Conservation (phyloP, 768 basidiomycete species). For the Lentinus tigrinus region DNA sequence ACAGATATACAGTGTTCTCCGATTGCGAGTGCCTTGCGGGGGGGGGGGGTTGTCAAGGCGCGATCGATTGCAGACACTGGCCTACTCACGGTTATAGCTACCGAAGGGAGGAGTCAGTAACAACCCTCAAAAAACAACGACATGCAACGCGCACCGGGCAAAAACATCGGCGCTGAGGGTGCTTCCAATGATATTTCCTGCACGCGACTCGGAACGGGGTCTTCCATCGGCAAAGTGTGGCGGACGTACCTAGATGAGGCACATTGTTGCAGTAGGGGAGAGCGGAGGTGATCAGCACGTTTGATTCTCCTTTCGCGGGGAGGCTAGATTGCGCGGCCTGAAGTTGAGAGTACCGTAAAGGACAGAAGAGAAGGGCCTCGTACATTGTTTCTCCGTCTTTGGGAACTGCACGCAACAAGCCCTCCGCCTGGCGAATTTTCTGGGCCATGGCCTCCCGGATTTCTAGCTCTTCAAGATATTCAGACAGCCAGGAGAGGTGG, state of each 20-base stretch:
- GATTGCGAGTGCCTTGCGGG: conserved; percentile 65
- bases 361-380: conserved; percentile 15
- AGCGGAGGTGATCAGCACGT: conserved; percentile 91
- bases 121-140: background rate
- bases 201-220: conserved; percentile 1
- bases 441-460: conserved; percentile 29
- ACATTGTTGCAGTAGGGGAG: conserved; percentile 97
- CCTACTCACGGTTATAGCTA: conserved; percentile 20
- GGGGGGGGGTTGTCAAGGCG: background rate
- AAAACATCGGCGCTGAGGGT: conserved; percentile 97
- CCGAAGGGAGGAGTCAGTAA: background rate
- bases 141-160: conserved; percentile 65
- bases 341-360: background rate
- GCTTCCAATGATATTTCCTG: conserved; percentile 92
- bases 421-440: conserved; percentile 42
- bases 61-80: background rate
- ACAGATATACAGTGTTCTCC: conserved; percentile 90
- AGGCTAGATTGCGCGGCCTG: conserved; percentile 38
- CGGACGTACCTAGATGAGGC: conserved; percentile 79
- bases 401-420: conserved; percentile 42
- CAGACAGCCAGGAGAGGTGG: background rate
- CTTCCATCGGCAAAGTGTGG: conserved; percentile 15
- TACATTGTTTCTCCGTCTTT: conserved; percentile 46
- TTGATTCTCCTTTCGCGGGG: conserved; percentile 84
- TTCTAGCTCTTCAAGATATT: background rate